Conservation (phyloP, 2,329 filamentous ascomycete genomes). For the Claviceps purpurea region DNA sequence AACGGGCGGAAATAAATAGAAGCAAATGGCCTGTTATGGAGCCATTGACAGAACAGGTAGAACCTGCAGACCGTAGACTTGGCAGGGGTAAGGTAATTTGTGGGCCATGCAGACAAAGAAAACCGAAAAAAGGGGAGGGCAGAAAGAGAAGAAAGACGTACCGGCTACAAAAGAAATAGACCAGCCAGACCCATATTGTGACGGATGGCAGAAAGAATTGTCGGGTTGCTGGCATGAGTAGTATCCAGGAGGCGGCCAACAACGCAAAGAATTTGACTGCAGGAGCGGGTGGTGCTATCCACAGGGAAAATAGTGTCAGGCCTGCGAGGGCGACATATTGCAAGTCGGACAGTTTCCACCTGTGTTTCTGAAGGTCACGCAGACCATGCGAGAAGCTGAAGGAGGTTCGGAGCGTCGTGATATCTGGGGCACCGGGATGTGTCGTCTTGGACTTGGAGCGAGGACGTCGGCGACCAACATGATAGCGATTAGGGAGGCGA, state of each 20-base stretch:
- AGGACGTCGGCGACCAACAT: constrained; percentile 23
- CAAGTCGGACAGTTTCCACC: constrained; percentile 70
- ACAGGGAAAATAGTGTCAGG: constrained; percentile 69
- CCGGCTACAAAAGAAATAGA: constrained; percentile 90
- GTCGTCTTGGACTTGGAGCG: constrained; percentile 25
- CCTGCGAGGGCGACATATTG: constrained; percentile 69
- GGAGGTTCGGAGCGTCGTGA: constrained; percentile 67
- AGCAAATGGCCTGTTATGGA: too few relatives aligned
- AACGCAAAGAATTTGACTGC: constrained; percentile 63
- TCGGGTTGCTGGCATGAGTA: constrained; percentile 70
- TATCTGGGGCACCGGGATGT: constrained; percentile 35
- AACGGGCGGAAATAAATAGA: background rate
- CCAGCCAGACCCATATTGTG: constrained; percentile 71
- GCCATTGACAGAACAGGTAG: too few relatives aligned
- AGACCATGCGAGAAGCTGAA: constrained; percentile 71
- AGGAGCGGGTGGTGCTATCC: constrained; percentile 69
- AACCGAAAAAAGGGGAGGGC: background rate
- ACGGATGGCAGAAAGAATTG: constrained; percentile 87
- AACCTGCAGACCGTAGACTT: too few relatives aligned
- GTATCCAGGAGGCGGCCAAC: constrained; percentile 50
- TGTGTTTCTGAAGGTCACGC: constrained; percentile 59
- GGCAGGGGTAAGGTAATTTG: too few relatives aligned
- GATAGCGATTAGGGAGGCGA: constrained; percentile 27
- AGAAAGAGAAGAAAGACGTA: constrained; percentile 37
- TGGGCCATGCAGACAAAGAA: background rate